phyloP scores from a whole-genome alignment of 768 basidiomycete genomes.

The Phylloporus rhodoxanthus region DNA sequence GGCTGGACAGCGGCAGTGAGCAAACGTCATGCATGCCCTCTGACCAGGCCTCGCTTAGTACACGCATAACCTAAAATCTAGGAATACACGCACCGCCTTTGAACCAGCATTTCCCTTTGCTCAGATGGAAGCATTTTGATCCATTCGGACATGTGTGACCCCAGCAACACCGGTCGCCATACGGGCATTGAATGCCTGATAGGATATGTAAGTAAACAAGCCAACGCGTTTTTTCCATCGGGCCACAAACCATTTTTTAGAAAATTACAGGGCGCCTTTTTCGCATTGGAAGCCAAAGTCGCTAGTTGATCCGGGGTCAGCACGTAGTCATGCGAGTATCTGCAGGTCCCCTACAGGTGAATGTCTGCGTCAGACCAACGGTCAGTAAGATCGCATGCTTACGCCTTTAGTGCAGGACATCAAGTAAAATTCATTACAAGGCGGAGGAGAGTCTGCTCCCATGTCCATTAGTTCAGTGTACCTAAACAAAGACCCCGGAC shows the following conservation, averaged over 20 bases:
- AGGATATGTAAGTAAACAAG: conserved; percentile 1
- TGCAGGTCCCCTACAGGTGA: conserved; percentile 53
- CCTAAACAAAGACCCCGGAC: conserved; percentile 24
- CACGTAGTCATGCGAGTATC: conserved; percentile 78
- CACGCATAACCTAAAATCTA: not conserved
- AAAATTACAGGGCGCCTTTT: conserved; percentile 83
- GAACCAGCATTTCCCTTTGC: conserved; percentile 85
- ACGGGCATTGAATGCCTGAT: conserved; percentile 67
- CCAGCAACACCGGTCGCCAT: conserved; percentile 74
- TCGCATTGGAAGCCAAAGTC: conserved; percentile 67
- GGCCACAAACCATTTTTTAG: conserved; percentile 59
- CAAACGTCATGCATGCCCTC: conserved; percentile 38
- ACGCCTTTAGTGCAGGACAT: conserved; percentile 81
- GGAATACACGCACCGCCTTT: conserved; percentile 50
- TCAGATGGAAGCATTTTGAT: conserved; percentile 58
- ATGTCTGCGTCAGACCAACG: conserved; percentile 13
- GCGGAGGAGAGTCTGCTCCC: conserved; percentile 66
- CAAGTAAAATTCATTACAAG: conserved; percentile 80
- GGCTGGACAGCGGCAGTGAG: conserved; percentile 12
- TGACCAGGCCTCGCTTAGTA: conserved; percentile 13
- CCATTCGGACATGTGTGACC: conserved; percentile 80
- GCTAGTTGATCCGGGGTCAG: conserved; percentile 67
- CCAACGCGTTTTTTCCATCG: not conserved
- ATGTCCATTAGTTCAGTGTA: conserved; percentile 3
- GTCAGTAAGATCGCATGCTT: conserved; percentile 15